Conservation (phyloP, 768 basidiomycete genomes). For the Brasilioporus rufonigricans region DNA sequence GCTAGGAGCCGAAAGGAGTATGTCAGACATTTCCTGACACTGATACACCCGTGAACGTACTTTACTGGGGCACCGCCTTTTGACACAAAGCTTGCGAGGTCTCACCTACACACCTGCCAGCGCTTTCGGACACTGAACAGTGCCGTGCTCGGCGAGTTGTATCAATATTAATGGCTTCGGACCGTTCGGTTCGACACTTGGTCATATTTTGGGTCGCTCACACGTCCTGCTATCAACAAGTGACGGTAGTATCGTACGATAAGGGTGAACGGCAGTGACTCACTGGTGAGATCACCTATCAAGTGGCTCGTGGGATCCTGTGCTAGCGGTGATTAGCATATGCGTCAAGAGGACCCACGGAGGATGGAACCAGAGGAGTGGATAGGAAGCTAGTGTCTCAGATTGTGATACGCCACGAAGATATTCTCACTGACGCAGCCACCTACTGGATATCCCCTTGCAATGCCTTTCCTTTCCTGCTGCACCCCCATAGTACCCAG, state of each 20-base stretch:
- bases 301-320: too few relatives aligned
- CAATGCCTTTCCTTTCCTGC: too few relatives aligned
- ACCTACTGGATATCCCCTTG: too few relatives aligned
- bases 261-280: not conserved
- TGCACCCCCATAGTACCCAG: too few relatives aligned
- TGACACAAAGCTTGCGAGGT: not conserved
- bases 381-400: not conserved
- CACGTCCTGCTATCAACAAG: too few relatives aligned
- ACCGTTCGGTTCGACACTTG: not conserved
- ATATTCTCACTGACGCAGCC: not conserved
- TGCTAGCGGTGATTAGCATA: too few relatives aligned
- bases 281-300: not conserved
- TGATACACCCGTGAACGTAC: not conserved
- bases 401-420: not conserved
- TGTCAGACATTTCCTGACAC: not conserved
- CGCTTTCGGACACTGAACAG: not conserved
- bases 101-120: not conserved
- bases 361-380: not conserved
- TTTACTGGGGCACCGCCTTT: not conserved
- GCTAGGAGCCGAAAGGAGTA: not conserved
- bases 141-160: too few relatives aligned
- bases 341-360: too few relatives aligned
- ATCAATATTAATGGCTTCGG: not conserved
- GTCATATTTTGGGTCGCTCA: not conserved
- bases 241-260: too few relatives aligned